phyloP scores from a whole-genome alignment of 306 rosid species.

The Delonix regia region DNA sequence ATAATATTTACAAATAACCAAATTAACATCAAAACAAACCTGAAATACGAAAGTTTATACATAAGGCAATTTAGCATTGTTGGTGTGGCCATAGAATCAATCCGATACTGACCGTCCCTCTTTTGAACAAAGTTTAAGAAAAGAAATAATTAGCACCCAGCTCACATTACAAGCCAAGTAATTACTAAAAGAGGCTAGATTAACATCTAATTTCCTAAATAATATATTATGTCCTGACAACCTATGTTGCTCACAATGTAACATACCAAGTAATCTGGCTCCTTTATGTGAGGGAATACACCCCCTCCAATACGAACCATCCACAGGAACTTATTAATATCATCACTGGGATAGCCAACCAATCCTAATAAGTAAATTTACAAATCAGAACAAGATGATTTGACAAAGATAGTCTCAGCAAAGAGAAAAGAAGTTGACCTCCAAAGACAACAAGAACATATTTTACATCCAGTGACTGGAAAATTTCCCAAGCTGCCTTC shows the following conservation, averaged over 20 bases:
- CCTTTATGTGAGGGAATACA: conserved; percentile 97
- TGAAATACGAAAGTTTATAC: conserved; percentile 97
- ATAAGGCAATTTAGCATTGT: conserved; percentile 95
- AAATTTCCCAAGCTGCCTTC: conserved; percentile 99
- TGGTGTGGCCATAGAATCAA: conserved; percentile 89
- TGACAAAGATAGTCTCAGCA: conserved; percentile 22
- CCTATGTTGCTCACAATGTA: neutral
- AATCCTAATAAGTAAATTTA: conserved; percentile 64
- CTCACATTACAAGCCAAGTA: conserved; percentile 21
- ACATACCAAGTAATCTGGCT: conserved; percentile 92
- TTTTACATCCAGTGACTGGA: conserved; percentile 93
- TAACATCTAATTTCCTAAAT: conserved; percentile 22
- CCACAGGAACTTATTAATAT: conserved; percentile 96
- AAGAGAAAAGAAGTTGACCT: conserved; percentile 61
- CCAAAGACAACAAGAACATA: conserved; percentile 99
- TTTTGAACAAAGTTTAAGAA: conserved; percentile 35
- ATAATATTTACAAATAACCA: neutral
- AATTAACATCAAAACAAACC: conserved; percentile 55
- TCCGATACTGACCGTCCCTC: conserved; percentile 98
- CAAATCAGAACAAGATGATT: conserved; percentile 39
- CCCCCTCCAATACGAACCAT: conserved; percentile 99
- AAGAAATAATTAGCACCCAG: conserved; percentile 4
- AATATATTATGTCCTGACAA: conserved; percentile 20
- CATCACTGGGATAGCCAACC: conserved; percentile 98
- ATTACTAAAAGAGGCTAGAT: neutral